Evolutionary conservation across 345 rosid species (phyloP), one percentile per base, ranked within the genome.

Genomic region (Eutrema japonicum): DNA sequence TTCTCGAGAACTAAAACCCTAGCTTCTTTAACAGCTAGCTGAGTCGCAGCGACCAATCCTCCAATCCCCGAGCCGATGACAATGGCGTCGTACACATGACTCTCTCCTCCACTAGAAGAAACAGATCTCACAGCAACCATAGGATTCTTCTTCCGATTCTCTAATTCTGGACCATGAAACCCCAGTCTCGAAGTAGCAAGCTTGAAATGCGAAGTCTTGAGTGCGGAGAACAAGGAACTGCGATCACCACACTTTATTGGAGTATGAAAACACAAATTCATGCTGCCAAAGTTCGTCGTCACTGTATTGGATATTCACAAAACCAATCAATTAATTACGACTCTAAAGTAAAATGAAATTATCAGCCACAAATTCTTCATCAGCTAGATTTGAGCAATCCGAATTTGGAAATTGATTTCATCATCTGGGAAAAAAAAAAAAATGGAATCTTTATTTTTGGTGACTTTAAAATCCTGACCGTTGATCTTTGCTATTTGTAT

Each of bases 51-150:
- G 40, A 95, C 99, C 66, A 92, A 76, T 52, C 97, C 99, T 26
- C 97, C 97, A 49, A 92, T 92, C 59, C 96, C 96, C 2, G 96
- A 94, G 66, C 98, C 98, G 53, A 94, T 81, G 40, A 91, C 92
- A 71, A 95, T 88, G 5, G 96, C 96, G 79, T 95, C 96, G 77
- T 85, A 91, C 9, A 64, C 49, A 13, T 4, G 26, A n/a, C 35
- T 71, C 69, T 72, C 84, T 46, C 62, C 60, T 8, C 71, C 64
- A 18, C 22, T 50, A 13, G 76, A 64, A 64, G 80, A 56, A 64
- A 56, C 67, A 56, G 61, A 56, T 49, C 26, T 64, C 63, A 77
- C 72, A 3, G 41, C 0, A 56, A 57, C 40, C 5, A 1, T 1
- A 48, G 10, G 27, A 26, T 70, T 76, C 59, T 55, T 76, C 61